phyloP scores from a whole-genome alignment of 495 filamentous ascomycete species.

The Aspergillus indologenus region DNA sequence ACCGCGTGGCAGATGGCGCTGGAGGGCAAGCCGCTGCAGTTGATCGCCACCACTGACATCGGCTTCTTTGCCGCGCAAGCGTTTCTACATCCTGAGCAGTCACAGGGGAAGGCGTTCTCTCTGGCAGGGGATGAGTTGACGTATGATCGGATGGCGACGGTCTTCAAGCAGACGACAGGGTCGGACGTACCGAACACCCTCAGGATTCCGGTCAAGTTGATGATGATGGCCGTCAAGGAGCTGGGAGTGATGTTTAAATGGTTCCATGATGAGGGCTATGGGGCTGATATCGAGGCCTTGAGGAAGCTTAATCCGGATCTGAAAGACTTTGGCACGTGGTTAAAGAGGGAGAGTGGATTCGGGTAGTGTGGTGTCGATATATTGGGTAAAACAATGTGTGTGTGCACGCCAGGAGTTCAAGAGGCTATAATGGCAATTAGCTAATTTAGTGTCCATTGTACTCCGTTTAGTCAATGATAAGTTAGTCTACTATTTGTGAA shows the following conservation, averaged over 20 bases:
- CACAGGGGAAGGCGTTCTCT: constrained; percentile 43
- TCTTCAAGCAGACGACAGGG: constrained; percentile 51
- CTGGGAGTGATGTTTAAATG: constrained; percentile 60
- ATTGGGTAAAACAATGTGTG: no score
- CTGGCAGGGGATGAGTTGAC: constrained; percentile 62
- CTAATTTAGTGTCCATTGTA: no score
- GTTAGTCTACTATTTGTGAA: background rate
- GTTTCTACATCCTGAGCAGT: constrained; percentile 50
- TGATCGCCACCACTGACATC: constrained; percentile 59
- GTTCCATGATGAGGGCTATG: constrained; percentile 61
- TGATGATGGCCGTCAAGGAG: constrained; percentile 50
- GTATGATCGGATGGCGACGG: constrained; percentile 42
- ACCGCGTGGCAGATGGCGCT: constrained; percentile 46
- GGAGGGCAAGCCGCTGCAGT: constrained; percentile 54
- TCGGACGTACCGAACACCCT: constrained; percentile 49
- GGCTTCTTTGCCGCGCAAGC: constrained; percentile 61
- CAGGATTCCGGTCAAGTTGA: constrained; percentile 31
- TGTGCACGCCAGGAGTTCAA: no score
- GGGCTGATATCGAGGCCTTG: constrained; percentile 53
- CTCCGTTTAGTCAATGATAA: no score
- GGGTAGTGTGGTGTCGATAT: constrained; percentile 1
- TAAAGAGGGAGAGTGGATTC: constrained; percentile 56
- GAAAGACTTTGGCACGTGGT: constrained; percentile 58
- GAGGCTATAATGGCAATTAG: no score
- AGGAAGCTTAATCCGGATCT: constrained; percentile 49